Evolutionary conservation across 192 early-diverging fungal genomes (phyloP), one percentile per base, ranked within the genome.

Genomic region (Umbelopsis sp.): DNA sequence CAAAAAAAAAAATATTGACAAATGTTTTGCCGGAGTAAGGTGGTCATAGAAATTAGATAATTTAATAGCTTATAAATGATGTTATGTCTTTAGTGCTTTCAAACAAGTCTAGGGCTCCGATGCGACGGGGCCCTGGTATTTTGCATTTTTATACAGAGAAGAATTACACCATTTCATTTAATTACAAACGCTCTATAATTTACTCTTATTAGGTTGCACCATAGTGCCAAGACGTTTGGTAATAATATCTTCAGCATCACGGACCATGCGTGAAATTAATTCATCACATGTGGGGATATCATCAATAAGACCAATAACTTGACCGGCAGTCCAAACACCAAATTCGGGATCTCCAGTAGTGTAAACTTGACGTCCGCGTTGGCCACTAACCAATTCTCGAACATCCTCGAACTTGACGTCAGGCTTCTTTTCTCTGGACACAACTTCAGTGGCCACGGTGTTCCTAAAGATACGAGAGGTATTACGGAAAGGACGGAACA

Each of bases 231-330:
- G 44, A 11, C 72, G 62, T 10, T 78, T 50, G 20, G 41, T 41
- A 45, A 85, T 79, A 24, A 75, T 83, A 26, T 77, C 73, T 66
- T 87, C 86, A 29, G 84, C 82, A 70, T 85, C 83, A 22, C 71
- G 32, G 29, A 82, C 86, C 67, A 92, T 94, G 59, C 87, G 78
- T 41, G 67, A 74, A 47, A 86, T 67, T 1, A 94, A 76, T 1
- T 82, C 92, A 31, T 89, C 73, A 77, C 92, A 94, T 0, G 90
- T 88, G 32, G 92, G 92, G 73, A 92, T 93, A 77, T 94, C 92
- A 24, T 91, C 82, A 74, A 93, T 93, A 32, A 93, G 62, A 31
- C 90, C 90, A 62, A 89, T 77, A 45, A 90, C 88, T 77, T 88
- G 87, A 26, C 90, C 91, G 24, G 91, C 91, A 43, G 83, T 81